Base-by-base conservation (phyloP, 768 basidiomycete genomes). In the Cystofilobasidium bisporidii region DNA sequence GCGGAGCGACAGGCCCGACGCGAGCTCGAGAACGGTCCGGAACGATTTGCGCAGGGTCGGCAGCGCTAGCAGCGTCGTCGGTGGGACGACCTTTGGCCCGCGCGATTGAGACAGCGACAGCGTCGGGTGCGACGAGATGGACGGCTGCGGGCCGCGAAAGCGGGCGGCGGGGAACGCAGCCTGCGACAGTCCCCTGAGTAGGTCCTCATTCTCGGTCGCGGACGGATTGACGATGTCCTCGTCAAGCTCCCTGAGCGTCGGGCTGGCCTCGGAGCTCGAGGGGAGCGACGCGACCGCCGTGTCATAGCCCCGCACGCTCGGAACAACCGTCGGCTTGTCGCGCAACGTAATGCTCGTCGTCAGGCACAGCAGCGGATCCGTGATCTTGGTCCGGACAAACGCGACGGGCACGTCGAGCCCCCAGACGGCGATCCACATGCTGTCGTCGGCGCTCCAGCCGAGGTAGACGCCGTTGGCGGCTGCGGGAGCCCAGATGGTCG, bases 281-380 rank as follows among this genome's bases (percentile, higher is more conserved):
- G 53, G 53, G 10, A 77, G 6, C 78, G 48, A 76, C 76, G 0
- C 75, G 71, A 43, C 75, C 69, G 28, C 72, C 75, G 24, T 80
- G 77, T 70, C 74, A 70, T 55, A 3, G 78, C 79, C 72, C 8
- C 76, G 74, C 9, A 81, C 76, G 2, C 81, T 82, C 17, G 81
- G 72, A 18, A 81, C 76, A 10, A 88, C 74, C 0, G 86, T n/a
- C n/a, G n/a, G 83, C 72, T 85, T 88, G 28, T 93, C 89, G 59
- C 91, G 83, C n/a, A 94, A 79, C 0, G 91, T 96, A n/a, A 85
- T 82, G 3, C 88, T 90, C 4, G 86, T 81, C 0, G 91, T 96
- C 33, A 96, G 77, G 72, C 87, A 91, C 32, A 96, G 81, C 15
- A 94, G 76, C 14, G 91, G 91, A 69, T 91, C 84, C 3, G 79